phyloP scores from a whole-genome alignment of 805 yeast genomes.

The Lipomyces orientalis region DNA sequence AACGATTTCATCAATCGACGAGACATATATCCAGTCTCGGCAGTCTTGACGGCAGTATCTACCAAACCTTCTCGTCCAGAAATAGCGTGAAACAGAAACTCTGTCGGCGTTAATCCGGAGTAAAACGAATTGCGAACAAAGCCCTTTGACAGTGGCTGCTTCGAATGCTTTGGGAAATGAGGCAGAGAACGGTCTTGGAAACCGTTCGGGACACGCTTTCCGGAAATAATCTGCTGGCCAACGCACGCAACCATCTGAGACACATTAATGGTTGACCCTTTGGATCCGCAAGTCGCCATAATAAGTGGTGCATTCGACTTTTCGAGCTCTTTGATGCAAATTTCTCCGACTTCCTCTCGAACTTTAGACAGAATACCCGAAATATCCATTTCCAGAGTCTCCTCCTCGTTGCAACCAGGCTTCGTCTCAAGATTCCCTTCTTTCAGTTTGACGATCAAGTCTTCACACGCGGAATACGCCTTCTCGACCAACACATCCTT shows the following conservation, averaged over 20 bases:
- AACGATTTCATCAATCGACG: slow-evolving; percentile 96
- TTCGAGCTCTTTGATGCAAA: slow-evolving; percentile 90
- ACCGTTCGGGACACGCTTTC: slow-evolving; percentile 99
- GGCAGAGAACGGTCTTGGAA: slow-evolving; percentile 98
- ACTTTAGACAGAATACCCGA: slow-evolving; percentile 96
- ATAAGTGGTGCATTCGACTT: slow-evolving; percentile 92
- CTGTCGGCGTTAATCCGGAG: slow-evolving; percentile 94
- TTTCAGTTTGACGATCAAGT: slow-evolving; percentile 75
- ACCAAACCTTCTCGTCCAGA: slow-evolving; percentile 99
- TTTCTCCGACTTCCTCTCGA: slow-evolving; percentile 98
- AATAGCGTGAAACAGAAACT: slow-evolving; percentile 96
- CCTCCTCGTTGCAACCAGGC: slow-evolving; percentile 99
- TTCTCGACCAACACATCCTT: slow-evolving; percentile 89
- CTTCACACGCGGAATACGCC: slow-evolving; percentile 92
- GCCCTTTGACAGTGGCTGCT: slow-evolving; percentile 97
- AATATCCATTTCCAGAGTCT: slow-evolving; percentile 95
- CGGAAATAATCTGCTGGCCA: slow-evolving; percentile 98
- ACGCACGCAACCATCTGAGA: slow-evolving; percentile 99
- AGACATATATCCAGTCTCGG: slow-evolving; percentile 98
- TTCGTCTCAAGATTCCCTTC: slow-evolving; percentile 93
- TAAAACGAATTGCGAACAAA: slow-evolving; percentile 95
- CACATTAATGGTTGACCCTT: slow-evolving; percentile 96
- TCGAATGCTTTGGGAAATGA: slow-evolving; percentile 93
- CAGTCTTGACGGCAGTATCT: slow-evolving; percentile 99
- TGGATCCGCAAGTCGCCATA: slow-evolving; percentile 99